Percentiles rank a stretch among this genome's conserved stretches.
Conservation (phyloP, 345 rosid species). For the Eucalyptus urophylla region DNA sequence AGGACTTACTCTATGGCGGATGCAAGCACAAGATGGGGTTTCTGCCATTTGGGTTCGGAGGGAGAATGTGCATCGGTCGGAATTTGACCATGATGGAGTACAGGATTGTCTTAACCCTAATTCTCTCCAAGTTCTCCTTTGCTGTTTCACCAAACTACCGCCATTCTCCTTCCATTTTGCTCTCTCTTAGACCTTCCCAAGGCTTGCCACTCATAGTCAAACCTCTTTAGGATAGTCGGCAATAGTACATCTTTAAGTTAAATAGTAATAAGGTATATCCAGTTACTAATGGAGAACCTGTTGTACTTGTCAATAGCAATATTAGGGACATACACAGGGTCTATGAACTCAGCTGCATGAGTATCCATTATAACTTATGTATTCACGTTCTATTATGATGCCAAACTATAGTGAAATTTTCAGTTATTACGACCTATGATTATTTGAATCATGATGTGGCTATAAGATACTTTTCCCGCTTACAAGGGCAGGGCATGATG, state of each 20-base stretch:
- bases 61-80: conserved; percentile 4
- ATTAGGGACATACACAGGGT: background rate
- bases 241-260: background rate
- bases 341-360: background rate
- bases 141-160: background rate
- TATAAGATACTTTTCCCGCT: background rate
- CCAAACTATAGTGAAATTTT: background rate
- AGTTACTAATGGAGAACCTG: background rate
- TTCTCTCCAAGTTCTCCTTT: conserved; percentile 4
- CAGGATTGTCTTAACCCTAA: background rate
- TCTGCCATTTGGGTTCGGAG: conserved; percentile 8
- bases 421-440: background rate
- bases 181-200: conserved; percentile 3
- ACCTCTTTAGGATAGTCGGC: background rate
- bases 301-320: background rate
- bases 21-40: conserved; percentile 8
- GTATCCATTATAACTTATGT: background rate
- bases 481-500: background rate
- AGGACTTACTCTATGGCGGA: background rate
- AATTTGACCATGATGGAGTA: conserved; percentile 2
- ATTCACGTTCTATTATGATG: background rate
- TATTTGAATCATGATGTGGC: background rate
- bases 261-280: background rate
- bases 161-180: background rate
- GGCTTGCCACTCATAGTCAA: background rate